Base-by-base conservation (phyloP, 2,329 filamentous ascomycete genomes). In the Penicillium sp. region DNA sequence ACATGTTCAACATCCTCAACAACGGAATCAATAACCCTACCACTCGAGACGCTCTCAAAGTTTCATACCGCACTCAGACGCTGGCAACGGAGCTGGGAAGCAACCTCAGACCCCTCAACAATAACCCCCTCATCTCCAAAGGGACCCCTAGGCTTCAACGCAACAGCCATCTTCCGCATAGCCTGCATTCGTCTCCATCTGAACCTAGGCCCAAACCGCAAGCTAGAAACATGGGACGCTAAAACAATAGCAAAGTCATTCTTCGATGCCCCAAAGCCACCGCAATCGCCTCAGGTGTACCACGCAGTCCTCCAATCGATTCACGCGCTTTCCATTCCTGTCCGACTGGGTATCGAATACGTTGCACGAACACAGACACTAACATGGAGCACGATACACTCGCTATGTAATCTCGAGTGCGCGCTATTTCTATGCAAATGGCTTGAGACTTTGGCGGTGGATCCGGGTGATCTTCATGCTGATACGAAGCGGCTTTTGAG, bases 371-470 rank as follows among this genome's bases (percentile, higher is more conserved):
- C 53, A 8, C 64, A 67, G 41, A 53, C 59, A 0, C 52, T 65
- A 4, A 50, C 49, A 11, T 67, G 64, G 64, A 61, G 57, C 21
- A 52, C 64, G 0, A 60, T 64, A 7, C 64, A 68, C 41, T 63
- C 60, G 0, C 55, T 66, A 2, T 66, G 60, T 33, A 58, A 56
- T 4, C 57, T 68, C 4, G 64, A 68, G 52, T 67, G 64, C 27
- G 63, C 66, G 1, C 56, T 77, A 1, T 48, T 78, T 5, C 63
- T 77, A 4, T 70, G 63, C n/a, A 67, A 73, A 19, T 79, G 76
- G 77, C 64, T 57, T 29, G 50, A 24, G 52, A 39, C 3, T 19
- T 55, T 31, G 16, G 48, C 48, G 6, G 21, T 14, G 2, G n/a
- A 43, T 16, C 35, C 37, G 14, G 13, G 14, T 1, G 24, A 44